Evolutionary conservation across 495 filamentous ascomycete species (phyloP).

Genomic region (Penicillium crystallinum): DNA sequence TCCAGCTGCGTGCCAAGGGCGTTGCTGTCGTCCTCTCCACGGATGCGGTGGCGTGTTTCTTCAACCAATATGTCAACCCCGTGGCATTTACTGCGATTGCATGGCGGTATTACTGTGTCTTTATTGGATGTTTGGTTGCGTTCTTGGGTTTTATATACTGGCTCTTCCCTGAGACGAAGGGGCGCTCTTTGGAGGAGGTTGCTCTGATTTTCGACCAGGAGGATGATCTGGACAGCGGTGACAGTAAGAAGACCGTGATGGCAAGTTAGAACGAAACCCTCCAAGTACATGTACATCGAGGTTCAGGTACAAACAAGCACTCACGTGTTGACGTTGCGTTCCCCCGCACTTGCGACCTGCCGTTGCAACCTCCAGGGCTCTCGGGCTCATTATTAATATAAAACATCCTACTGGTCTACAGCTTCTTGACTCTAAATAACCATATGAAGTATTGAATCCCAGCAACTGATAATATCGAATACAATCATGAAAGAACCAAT

Average conservation of each 20-base stretch:
- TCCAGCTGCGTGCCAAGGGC: constrained; percentile 64
- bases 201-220: constrained; percentile 51
- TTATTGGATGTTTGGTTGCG: constrained; percentile 49
- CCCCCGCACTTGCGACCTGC: background rate
- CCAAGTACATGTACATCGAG: no score
- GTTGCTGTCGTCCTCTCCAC: constrained; percentile 59
- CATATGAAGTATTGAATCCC: background rate
- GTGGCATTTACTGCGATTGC: constrained; percentile 43
- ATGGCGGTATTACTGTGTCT: constrained; percentile 60
- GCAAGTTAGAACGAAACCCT: no score
- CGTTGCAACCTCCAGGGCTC: background rate
- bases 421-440: background rate
- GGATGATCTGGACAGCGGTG: background rate
- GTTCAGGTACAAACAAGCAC: no score
- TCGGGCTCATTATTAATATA: background rate
- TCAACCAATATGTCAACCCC: constrained; percentile 57
- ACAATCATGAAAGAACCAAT: constrained; percentile 27
- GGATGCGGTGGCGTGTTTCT: constrained; percentile 52
- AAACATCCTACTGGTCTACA: background rate
- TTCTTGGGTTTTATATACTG: constrained; percentile 58
- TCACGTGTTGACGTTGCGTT: constrained; percentile 3
- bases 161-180: constrained; percentile 64
- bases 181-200: constrained; percentile 61
- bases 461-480: background rate
- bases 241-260: no score